Percentiles rank a stretch among this genome's conserved stretches.
These are phyloP conservation scores for Exserohilum rostratum DNA, from an alignment of 2,329 filamentous ascomycete species.

Conservation along the genomic window DNA sequence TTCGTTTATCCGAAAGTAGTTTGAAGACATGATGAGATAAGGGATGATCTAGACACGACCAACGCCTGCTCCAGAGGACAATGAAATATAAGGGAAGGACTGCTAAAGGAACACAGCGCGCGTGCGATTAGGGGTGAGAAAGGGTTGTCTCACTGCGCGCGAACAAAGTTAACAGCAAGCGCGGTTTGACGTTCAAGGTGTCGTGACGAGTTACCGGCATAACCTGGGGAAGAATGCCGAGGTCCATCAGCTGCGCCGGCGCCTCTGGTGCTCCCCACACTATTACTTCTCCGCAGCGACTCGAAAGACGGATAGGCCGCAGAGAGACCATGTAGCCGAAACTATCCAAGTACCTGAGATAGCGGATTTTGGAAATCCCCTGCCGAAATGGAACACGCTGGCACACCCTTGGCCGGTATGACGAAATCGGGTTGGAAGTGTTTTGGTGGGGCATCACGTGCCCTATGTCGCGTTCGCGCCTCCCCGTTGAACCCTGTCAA, in stretches of 20 bases:
- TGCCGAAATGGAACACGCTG: neutral
- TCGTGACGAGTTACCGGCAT: slow-evolving; percentile 25
- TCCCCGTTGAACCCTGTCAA: slow-evolving; percentile 5
- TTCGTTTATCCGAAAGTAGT: slow-evolving; percentile 69
- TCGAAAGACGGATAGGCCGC: neutral
- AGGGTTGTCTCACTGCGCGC: neutral
- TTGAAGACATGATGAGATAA: slow-evolving; percentile 44
- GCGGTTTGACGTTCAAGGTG: slow-evolving; percentile 6
- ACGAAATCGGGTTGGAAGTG: slow-evolving; percentile 1
- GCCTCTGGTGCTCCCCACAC: slow-evolving; percentile 6
- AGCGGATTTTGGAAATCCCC: neutral
- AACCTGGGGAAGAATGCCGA: slow-evolving; percentile 33
- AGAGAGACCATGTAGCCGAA: neutral
- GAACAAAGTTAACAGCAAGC: neutral
- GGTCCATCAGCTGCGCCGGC: slow-evolving; percentile 22
- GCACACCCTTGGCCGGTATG: neutral
- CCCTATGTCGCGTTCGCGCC: slow-evolving; percentile 16
- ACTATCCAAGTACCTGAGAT: neutral
- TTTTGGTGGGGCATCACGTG: slow-evolving; percentile 24
- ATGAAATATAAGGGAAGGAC: neutral
- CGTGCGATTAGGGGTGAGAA: neutral
- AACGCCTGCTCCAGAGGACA: neutral
- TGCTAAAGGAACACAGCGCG: neutral
- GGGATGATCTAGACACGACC: slow-evolving; percentile 1
- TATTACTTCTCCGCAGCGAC: neutral